Conservation (phyloP, 352 stramenopile genomes). For the Globisporangium radiosum region DNA sequence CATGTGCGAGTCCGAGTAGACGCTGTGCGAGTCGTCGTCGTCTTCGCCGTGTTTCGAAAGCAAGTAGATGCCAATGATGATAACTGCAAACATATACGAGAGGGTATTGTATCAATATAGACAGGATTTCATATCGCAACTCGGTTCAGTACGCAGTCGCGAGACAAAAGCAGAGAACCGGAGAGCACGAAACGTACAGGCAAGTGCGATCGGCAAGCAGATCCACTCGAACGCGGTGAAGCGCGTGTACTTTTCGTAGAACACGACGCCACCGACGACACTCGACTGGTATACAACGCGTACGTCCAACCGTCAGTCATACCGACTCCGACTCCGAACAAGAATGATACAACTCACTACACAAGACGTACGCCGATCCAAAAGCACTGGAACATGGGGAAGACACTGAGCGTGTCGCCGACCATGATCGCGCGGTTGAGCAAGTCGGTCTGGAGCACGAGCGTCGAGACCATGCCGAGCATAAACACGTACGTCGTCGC, state of each 20-base stretch:
- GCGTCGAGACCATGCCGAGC: constrained; percentile 70
- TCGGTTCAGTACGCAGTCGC: too few relatives aligned
- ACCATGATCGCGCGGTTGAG: constrained; percentile 82
- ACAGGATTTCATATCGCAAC: too few relatives aligned
- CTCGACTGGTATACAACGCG: constrained; percentile 37
- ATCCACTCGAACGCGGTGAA: constrained; percentile 81
- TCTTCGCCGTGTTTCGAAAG: constrained; percentile 68
- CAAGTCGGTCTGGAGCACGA: constrained; percentile 79
- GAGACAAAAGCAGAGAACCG: background rate
- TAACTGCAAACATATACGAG: constrained; percentile 30
- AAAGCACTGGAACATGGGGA: constrained; percentile 87
- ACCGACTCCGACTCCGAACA: too few relatives aligned
- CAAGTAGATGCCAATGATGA: constrained; percentile 80
- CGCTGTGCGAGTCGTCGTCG: constrained; percentile 22
- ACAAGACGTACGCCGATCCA: constrained; percentile 69
- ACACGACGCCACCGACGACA: constrained; percentile 77
- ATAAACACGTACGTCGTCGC: constrained; percentile 83
- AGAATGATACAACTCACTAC: background rate
- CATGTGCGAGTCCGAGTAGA: constrained; percentile 16
- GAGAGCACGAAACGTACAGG: constrained; percentile 38
- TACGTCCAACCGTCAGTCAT: background rate
- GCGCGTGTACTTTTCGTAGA: constrained; percentile 78
- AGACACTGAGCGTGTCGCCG: constrained; percentile 80
- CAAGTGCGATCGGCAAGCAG: constrained; percentile 64
- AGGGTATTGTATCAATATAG: too few relatives aligned